Evolutionary conservation across 768 basidiomycete genomes (phyloP).

Genomic region (Phylloporus arenicola): DNA sequence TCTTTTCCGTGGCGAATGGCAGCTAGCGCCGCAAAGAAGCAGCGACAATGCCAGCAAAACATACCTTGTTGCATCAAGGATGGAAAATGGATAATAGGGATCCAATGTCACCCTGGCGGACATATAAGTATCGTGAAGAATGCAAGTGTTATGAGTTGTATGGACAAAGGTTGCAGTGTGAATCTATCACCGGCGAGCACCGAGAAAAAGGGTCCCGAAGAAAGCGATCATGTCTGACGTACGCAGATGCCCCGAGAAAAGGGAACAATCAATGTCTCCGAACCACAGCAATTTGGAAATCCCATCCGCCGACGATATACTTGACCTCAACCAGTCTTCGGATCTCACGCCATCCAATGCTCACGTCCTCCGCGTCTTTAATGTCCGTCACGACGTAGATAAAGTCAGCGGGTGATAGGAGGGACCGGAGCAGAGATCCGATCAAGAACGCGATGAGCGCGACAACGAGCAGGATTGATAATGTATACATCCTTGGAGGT

Average conservation of each 20-base stretch:
- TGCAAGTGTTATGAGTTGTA: neutral
- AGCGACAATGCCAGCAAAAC: too few relatives aligned
- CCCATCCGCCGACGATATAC: conserved; percentile 79
- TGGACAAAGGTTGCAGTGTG: neutral
- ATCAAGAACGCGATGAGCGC: conserved; percentile 87
- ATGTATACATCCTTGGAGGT: conserved; percentile 30
- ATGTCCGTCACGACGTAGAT: conserved; percentile 68
- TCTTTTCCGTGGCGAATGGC: too few relatives aligned
- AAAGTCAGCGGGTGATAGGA: conserved; percentile 88
- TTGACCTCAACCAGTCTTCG: conserved; percentile 76
- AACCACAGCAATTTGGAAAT: conserved; percentile 82
- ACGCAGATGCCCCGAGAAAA: neutral
- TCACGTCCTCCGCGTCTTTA: conserved; percentile 47
- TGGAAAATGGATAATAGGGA: too few relatives aligned
- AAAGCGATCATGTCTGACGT: neutral
- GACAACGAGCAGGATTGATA: conserved; percentile 62
- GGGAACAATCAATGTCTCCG: conserved; percentile 49
- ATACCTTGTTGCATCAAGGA: too few relatives aligned
- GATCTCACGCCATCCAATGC: conserved; percentile 78
- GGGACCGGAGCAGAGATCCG: conserved; percentile 82
- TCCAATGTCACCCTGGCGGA: neutral
- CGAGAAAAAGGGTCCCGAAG: neutral
- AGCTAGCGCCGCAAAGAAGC: too few relatives aligned
- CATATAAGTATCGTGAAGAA: neutral
- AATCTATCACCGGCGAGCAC: neutral